Conservation (phyloP, 306 rosid species). For the Lotus japonicus region DNA sequence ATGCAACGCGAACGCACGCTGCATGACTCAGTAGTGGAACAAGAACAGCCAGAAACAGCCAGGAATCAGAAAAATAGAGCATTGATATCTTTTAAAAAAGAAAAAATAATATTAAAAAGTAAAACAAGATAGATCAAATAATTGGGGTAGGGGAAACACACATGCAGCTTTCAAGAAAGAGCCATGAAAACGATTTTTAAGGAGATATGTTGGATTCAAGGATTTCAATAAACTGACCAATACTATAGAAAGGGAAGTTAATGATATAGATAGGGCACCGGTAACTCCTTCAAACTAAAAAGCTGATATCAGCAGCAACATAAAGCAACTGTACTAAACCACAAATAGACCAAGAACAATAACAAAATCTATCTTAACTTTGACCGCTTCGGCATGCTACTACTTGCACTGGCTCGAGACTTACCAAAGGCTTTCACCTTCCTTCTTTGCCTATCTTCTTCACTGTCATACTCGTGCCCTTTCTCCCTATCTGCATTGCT, state of each 20-base stretch:
- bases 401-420: conserved; percentile 46
- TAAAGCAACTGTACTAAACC: conserved; percentile 4
- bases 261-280: neutral
- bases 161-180: neutral
- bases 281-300: too few species aligned
- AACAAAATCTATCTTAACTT: conserved; percentile 48
- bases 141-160: too few species aligned
- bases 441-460: conserved; percentile 87
- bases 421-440: conserved; percentile 79
- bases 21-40: too few species aligned
- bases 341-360: neutral
- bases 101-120: too few species aligned
- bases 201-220: neutral
- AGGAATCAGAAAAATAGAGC: too few species aligned
- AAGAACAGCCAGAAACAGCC: too few species aligned
- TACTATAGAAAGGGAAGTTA: neutral
- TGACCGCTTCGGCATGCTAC: conserved; percentile 54
- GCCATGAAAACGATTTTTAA: neutral
- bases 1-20: too few species aligned
- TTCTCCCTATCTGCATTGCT: conserved; percentile 91
- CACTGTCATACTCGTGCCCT: conserved; percentile 84
- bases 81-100: too few species aligned
- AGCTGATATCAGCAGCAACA: neutral
- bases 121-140: too few species aligned
- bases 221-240: neutral